These are phyloP conservation scores for Logfia minima DNA, from an alignment of 129 eudicot genomes.

Conservation along the genomic window DNA sequence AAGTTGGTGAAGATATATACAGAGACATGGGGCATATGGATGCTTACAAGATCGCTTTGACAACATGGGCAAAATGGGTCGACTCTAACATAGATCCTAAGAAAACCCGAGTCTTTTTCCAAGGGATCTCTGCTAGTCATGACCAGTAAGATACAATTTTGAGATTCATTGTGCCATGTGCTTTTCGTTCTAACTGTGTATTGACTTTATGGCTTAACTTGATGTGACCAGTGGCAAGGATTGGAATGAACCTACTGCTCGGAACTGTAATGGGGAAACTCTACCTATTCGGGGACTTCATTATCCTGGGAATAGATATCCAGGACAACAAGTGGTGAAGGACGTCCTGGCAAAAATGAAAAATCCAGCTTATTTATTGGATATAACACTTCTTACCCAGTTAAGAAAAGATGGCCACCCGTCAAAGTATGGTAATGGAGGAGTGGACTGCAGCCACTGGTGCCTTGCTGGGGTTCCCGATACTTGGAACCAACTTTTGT, in stretches of 20 bases:
- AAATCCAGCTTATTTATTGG: constrained; percentile 57
- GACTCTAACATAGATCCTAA: constrained; percentile 58
- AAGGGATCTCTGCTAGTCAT: constrained; percentile 73
- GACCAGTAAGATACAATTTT: constrained; percentile 33
- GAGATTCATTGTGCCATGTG: background rate
- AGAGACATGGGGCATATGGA: constrained; percentile 67
- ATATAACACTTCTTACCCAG: constrained; percentile 66
- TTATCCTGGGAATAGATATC: constrained; percentile 53
- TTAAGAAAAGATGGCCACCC: constrained; percentile 89
- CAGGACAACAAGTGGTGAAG: constrained; percentile 57
- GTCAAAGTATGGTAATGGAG: constrained; percentile 43
- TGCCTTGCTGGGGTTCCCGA: constrained; percentile 93
- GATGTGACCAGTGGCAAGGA: constrained; percentile 55
- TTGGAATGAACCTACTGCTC: constrained; percentile 59
- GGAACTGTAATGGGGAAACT: constrained; percentile 54
- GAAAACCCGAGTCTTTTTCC: constrained; percentile 69
- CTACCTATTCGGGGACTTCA: constrained; percentile 55
- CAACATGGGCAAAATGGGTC: constrained; percentile 87
- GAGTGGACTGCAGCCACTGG: constrained; percentile 86
- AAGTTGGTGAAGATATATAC: constrained; percentile 55
- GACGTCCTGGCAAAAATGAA: constrained; percentile 52
- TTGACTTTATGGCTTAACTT: background rate
- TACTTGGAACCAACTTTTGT: constrained; percentile 77
- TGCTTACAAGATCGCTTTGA: constrained; percentile 72
- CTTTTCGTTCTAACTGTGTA: background rate